Conservation (phyloP, 202 grass and related monocot genomes). For the Eragrostis tef region DNA sequence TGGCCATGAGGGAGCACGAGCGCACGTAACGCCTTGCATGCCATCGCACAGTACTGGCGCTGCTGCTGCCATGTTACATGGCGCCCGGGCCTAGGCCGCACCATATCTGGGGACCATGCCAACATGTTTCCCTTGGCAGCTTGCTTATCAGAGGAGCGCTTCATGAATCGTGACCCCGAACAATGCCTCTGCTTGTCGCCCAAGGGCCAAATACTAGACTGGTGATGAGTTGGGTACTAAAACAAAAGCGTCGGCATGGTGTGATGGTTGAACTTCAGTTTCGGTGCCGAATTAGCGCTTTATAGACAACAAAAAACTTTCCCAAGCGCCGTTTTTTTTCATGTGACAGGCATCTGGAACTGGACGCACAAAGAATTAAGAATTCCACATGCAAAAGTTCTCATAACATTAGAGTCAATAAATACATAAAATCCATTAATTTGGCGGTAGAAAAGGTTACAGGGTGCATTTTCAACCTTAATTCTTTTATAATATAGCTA, state of each 20-base stretch:
- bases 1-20: background rate
- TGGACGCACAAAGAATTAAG: too few relatives aligned
- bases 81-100: background rate
- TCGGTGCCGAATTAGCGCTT: background rate
- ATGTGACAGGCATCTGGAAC: background rate
- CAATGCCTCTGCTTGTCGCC: constrained; percentile 13
- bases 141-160: constrained; percentile 21
- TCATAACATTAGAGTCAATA: too few relatives aligned
- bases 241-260: too few relatives aligned
- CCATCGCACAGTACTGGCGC: background rate
- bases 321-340: background rate
- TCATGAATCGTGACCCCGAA: background rate
- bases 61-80: background rate
- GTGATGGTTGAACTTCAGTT: too few relatives aligned
- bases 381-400: too few relatives aligned
- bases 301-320: background rate
- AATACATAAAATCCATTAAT: too few relatives aligned
- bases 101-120: background rate
- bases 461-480: too few relatives aligned
- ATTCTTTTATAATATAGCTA: too few relatives aligned
- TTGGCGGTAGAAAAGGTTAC: too few relatives aligned
- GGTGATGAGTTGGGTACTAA: background rate
- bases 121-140: background rate
- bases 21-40: background rate
- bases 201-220: constrained; percentile 11